Evolutionary conservation across 2,329 filamentous ascomycete genomes (phyloP), one percentile per base, ranked within the genome.

Genomic region (Herpomyces periplanetae): DNA sequence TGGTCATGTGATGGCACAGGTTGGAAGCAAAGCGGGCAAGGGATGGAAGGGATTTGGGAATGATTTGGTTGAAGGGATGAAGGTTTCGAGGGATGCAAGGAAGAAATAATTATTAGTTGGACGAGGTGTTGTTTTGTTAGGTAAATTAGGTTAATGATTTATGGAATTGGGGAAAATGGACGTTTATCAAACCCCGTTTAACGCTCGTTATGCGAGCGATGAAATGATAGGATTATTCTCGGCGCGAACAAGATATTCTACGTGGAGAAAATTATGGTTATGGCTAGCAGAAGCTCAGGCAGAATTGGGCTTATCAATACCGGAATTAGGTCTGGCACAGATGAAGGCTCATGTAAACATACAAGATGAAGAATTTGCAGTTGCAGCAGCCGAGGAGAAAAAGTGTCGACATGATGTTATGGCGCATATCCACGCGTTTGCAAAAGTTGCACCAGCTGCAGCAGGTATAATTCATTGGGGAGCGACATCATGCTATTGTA

Each of bases 231-330:
- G 51, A 27, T 53, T 87, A 25, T 88, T 87, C 46, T 61, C 58
- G 28, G 54, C 60, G 23, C 54, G 68, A 16, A 60, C 55, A 20
- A 51, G 69, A 12, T 56, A 59, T 36, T 59, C 54, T 16, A 69
- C 57, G 21, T 84, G 69, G 69, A 56, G 71, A 26, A 50, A 65
- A 35, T 53, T 87, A 8, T 88, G 73, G 73, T 44, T 75, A 17
- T 58, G 50, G 40, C 60, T 87, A 5, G 71, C 71, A 10, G 61
- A 85, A 44, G 47, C 51, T 5, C 62, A 87, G 44, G 59, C 58
- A 36, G 62, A 73, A 37, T 50, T 85, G 2, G 69, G 69, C 2
- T 51, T 85, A 17, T 41, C 17, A 73, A 87, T 33, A 57, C 52
- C 7, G 50, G 53, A n/a, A 49, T 73, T 24, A 15, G 44, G 43